Percentiles rank a stretch among this genome's conserved stretches.
These are phyloP conservation scores for Spinacia oleracea DNA, from an alignment of 179 eudicot species.

Conservation along the genomic window DNA sequence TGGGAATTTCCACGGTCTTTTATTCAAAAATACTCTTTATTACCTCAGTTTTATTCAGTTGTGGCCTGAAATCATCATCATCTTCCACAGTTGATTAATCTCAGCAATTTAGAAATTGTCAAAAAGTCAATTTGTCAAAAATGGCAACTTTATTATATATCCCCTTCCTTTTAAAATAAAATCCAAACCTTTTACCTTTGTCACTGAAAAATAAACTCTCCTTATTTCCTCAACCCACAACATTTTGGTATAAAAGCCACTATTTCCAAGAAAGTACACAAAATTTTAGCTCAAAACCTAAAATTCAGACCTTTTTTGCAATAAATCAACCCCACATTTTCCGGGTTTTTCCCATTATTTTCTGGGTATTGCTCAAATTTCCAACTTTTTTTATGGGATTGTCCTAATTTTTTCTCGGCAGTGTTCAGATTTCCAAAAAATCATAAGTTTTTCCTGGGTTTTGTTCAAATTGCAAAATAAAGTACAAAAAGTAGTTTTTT, in stretches of 20 bases:
- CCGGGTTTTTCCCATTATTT: conserved; percentile 7
- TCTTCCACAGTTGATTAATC: background rate
- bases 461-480: background rate
- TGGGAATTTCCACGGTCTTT: background rate
- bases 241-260: background rate
- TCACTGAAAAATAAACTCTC: background rate
- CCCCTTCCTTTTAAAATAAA: background rate
- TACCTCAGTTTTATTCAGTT: background rate
- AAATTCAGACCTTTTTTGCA: background rate
- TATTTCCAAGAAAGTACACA: background rate
- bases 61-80: background rate
- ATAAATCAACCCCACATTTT: background rate
- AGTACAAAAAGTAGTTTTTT: background rate
- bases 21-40: too few relatives aligned
- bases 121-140: conserved; percentile 16
- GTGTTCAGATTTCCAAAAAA: background rate
- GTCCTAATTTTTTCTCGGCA: conserved; percentile 11
- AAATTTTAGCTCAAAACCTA: background rate
- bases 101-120: background rate
- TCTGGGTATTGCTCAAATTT: background rate
- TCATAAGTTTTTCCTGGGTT: background rate
- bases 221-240: background rate
- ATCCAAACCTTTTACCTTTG: background rate
- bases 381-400: too few relatives aligned
- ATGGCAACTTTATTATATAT: conserved; percentile 8